Evolutionary conservation across 1,284 basidiomycete genomes (phyloP), one percentile per base, ranked within the genome.

Genomic region (Neonothopanus nambi): DNA sequence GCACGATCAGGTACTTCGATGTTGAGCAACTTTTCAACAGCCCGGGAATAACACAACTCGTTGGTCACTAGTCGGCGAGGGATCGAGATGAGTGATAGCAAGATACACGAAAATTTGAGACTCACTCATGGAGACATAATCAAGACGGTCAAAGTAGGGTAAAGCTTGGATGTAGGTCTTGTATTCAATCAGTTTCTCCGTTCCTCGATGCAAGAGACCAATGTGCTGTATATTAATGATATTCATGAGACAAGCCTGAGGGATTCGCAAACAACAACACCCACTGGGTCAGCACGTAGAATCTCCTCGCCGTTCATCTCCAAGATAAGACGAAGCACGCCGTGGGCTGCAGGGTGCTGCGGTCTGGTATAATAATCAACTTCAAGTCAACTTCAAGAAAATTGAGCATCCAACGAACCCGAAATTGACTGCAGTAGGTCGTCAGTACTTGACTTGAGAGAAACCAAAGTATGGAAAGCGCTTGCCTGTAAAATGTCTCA

Each of bases 101-200:
- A 7, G 8, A 56, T 15, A 38, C 9, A n/a, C 23, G 23, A 35
- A 45, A 15, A 15, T 18, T 28, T 17, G 21, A n/a, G 11, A 76
- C 88, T 50, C 64, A 94, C 93, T 97, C 96, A 98, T 98, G 47
- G 95, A 98, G 53, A 98, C 95, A 67, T 99, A 99, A 79, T 99
- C 96, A 59, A 99, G 82, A 67, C 96, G 93, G 73, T 99, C 96
- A 72, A 99, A 99, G 78, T 99, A 98, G 2, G 96, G 97, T n/a
- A 98, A 77, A 2, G 96, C 96, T 77, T 98, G 97, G 13, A 88
- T 93, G 71, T 98, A 99, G 9, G 90, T 98, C 80, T 99, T 99
- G 83, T 96, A 98, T 75, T 99, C 96, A 66, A 98, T 99, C 52
- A 99, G 82, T 75, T 99, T 99, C 72, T 99, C 96, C 17, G 96